Base-by-base conservation (phyloP, 768 basidiomycete genomes). In the Mycena haematopus region DNA sequence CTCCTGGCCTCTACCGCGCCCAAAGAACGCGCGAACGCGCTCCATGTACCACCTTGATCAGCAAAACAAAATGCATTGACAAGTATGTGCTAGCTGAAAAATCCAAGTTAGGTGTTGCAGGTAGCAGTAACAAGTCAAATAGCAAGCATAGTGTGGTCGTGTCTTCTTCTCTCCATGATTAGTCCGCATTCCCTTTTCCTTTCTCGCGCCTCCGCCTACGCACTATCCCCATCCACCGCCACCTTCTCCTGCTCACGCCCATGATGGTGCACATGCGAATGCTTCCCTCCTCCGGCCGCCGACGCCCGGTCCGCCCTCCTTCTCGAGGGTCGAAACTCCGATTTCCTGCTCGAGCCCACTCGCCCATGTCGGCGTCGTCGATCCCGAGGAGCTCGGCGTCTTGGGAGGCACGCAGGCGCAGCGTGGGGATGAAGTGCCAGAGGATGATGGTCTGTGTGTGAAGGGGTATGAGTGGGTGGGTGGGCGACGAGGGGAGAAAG, bases 281-380 rank as follows among this genome's bases (percentile, higher is more conserved):
- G 65, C 45, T 66, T 53, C 11, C 65, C 65, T 61, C 8, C 62
- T 42, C 44, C 65, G 58, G 33, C 65, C 65, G 40, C 52, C 54
- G 58, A 56, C 62, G 53, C 59, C 65, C 2, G 14, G 5, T 0
- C 65, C 65, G 2, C 61, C 36, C 33, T 69, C 69, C 22, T 64
- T 66, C 65, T 69, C 69, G 38, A 14, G 67, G 66, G 53, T 59
- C 66, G 56, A 81, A 40, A 83, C 76, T 66, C 84, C 83, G 36
- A 83, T 76, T 66, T 85, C 84, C 68, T 79, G 78, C 69, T 92
- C 91, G 52, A 92, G 73, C 13, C 65, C 87, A 94, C 77, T 96
- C 94, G 65, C 93, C 95, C 84, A 94, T 88, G 78, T 95, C 90
- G 1, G 87, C 82, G 70, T 94, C 91, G 76, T 98, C 96, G 68